Evolutionary conservation across 352 stramenopile genomes (phyloP), one percentile per base, ranked within the genome.

Genomic region (Phytopythium montanum): DNA sequence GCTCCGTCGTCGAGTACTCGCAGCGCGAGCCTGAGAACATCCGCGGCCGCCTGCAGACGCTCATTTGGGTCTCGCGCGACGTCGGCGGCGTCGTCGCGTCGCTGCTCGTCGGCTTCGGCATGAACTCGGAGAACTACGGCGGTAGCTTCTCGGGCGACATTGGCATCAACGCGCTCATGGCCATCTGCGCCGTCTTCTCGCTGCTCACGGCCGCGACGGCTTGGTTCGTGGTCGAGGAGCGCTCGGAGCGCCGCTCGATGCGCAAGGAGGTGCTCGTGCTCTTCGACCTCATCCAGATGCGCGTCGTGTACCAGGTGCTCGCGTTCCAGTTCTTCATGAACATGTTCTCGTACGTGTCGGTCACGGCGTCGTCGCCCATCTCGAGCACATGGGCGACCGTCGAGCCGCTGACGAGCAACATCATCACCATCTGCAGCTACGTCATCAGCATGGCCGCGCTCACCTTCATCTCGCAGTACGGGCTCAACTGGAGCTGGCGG

Each of bases 401-500:
- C 16, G 60, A 71, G 9, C 72, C 69, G 16, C 62, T 67, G 5
- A 77, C 68, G 48, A 70, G 76, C 45, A 70, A 60, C 29, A 59
- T 65, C 14, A 66, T 81, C 36, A 53, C 65, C 28, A 65, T 72
- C 12, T 48, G 70, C 26, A 58, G 51, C 3, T 54, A 80, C 14
- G 59, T 72, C 29, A 61, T 74, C 19, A 78, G 53, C 64, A 77
- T 38, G 71, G 18, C 33, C 21, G 70, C 69, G 19, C 59, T 86
- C 19, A 66, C 70, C 29, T 21, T 66, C 21, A 79, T 44, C 16
- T 23, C n/a, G 13, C 36, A 61, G 2, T 72, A 70, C 28, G 59
- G 58, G 69, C 69, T 89, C 44, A 54, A 56, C 39, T 84, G 71
- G 73, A 73, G 62, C 63, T 89, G 79, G 79, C 73, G 75, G 26